Percentiles rank a stretch among this genome's conserved stretches.
Conservation (phyloP, 73 alveolate genomes). For the Diophrys appendiculata region DNA sequence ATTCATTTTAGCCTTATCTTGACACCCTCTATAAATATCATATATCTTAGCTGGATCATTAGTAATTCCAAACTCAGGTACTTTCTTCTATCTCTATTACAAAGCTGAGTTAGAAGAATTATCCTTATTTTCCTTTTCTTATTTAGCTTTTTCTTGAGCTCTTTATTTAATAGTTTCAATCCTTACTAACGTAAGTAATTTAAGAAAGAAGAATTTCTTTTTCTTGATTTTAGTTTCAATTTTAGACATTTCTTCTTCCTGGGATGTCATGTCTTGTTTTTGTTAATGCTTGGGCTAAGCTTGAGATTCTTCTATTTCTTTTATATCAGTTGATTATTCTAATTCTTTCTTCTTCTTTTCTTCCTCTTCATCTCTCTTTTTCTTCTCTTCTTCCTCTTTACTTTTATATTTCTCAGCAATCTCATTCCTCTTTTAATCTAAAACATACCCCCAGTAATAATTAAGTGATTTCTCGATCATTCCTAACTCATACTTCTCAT, state of each 20-base stretch:
- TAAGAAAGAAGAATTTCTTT: not conserved
- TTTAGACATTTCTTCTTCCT: not conserved
- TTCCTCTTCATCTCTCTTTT: conserved; percentile 3
- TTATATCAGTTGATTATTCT: not conserved
- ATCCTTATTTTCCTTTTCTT: not conserved
- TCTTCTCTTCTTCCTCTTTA: conserved; percentile 32
- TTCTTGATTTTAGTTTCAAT: not conserved
- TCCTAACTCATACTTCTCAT: not conserved
- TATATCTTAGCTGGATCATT: conserved; percentile 43
- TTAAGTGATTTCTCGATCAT: not conserved
- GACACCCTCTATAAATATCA: conserved; percentile 2
- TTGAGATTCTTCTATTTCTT: not conserved
- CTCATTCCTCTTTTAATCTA: not conserved
- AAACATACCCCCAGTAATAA: not conserved
- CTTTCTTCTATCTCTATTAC: too few species aligned
- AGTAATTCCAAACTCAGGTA: conserved; percentile 13
- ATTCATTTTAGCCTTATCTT: conserved; percentile 9
- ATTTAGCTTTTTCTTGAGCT: not conserved
- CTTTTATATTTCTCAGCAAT: not conserved
- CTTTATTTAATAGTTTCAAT: not conserved
- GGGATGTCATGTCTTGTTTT: not conserved
- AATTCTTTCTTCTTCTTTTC: conserved; percentile 17
- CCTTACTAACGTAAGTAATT: not conserved
- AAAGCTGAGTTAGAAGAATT: not conserved
- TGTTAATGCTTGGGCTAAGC: not conserved